Percentiles rank a stretch among this genome's conserved stretches.
phyloP scores from a whole-genome alignment of 2,329 filamentous ascomycete genomes.

The Shiraia sp. region DNA sequence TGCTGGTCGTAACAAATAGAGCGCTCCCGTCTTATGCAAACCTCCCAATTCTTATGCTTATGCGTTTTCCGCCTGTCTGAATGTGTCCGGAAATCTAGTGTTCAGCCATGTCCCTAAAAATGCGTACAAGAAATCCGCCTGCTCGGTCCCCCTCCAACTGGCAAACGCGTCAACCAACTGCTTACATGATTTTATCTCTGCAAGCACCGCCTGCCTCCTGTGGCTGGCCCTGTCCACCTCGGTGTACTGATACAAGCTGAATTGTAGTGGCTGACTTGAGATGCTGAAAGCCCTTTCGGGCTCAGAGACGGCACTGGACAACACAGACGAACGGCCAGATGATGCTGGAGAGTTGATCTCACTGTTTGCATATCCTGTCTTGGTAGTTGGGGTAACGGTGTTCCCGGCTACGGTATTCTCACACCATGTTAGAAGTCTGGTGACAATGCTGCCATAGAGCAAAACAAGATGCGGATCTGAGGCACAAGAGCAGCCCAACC shows the following conservation, averaged over 20 bases:
- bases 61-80: conserved; percentile 25
- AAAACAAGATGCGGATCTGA: conserved; percentile 40
- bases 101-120: conserved; percentile 39
- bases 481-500: conserved; percentile 36
- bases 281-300: conserved; percentile 22
- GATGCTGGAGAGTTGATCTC: conserved; percentile 16
- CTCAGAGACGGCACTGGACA: conserved; percentile 19
- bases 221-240: conserved; percentile 30
- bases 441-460: conserved; percentile 41
- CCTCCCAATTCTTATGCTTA: neutral
- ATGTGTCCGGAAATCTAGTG: conserved; percentile 34
- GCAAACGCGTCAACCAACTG: conserved; percentile 35
- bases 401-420: conserved; percentile 33
- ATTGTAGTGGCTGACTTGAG: conserved; percentile 28
- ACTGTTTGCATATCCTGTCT: conserved; percentile 14
- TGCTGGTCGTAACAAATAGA: neutral
- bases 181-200: conserved; percentile 34
- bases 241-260: conserved; percentile 33
- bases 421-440: conserved; percentile 40
- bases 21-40: neutral
- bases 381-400: conserved; percentile 12
- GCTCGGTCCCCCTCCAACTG: conserved; percentile 28
- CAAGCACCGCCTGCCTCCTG: conserved; percentile 29
- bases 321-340: conserved; percentile 20
- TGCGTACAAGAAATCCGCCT: conserved; percentile 36